Evolutionary conservation across 2,329 filamentous ascomycete species (phyloP), one percentile per base, ranked within the genome.

Genomic region (Lecanicillium sp.): DNA sequence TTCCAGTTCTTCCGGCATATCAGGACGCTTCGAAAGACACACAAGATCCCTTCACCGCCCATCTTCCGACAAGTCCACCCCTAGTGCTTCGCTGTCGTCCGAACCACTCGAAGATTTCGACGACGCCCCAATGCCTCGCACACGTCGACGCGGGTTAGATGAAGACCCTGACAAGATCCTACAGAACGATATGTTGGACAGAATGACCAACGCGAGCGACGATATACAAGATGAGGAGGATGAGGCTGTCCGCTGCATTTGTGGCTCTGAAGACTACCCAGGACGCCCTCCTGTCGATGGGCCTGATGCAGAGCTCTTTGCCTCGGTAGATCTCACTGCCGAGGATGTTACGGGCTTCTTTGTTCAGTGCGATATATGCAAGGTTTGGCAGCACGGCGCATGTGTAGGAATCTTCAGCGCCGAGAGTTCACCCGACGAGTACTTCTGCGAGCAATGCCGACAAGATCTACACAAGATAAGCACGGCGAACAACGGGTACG

Each of bases 361-460:
- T 68, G 90, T 98, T 56, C 91, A 97, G 72, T 98, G 93, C 77
- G 93, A 97, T 69, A 77, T 87, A 55, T 98, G 93, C 74, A 94
- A 95, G 65, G 93, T 97, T 54, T 98, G 91, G 93, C 93, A 98
- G 66, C 93, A 98, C 65, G 93, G 93, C 60, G 91, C 90, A 52
- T 98, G 93, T 62, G 91, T 98, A 51, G 91, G 93, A 52, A 95
- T 98, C 61, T 90, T 95, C 72, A 93, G 93, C 57, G 91, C 95
- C 67, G 85, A 87, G 57, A 84, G 86, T 64, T 91, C 88, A 55
- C 93, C 93, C 9, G 91, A 97, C 47, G 90, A 97, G 67, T 98
- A 98, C 71, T 98, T 93, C 63, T 98, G 93, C 69, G 93, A 98
- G 70, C 80, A 89, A 66, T 98, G 93, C 69, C 84, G 87, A 56